Evolutionary conservation across 768 basidiomycete species (phyloP).

Genomic region (Pleurotus platypus): DNA sequence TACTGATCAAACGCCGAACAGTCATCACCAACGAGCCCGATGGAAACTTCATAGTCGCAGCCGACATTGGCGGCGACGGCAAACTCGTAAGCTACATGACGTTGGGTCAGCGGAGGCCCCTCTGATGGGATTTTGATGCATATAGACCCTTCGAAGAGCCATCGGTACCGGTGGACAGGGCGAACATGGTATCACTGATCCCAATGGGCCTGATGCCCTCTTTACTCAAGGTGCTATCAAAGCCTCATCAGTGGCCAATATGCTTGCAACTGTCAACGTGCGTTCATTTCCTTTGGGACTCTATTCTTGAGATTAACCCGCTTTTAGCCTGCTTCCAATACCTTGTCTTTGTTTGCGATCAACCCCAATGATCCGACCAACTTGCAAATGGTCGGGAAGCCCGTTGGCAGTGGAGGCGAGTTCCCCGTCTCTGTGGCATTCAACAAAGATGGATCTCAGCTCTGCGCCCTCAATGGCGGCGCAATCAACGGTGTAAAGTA

Average conservation of each 20-base stretch:
- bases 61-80: slow-evolving; percentile 38
- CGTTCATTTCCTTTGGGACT: neutral
- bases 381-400: slow-evolving; percentile 38
- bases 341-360: slow-evolving; percentile 35
- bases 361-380: slow-evolving; percentile 38
- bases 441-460: slow-evolving; percentile 26
- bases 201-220: slow-evolving; percentile 33
- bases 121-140: too few relatives aligned
- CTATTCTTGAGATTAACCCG: neutral
- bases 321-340: slow-evolving; percentile 44
- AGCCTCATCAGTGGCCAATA: slow-evolving; percentile 26
- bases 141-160: slow-evolving; percentile 27
- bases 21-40: slow-evolving; percentile 48
- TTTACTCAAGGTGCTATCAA: slow-evolving; percentile 41
- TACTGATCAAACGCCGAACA: slow-evolving; percentile 12
- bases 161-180: slow-evolving; percentile 30
- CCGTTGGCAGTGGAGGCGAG: slow-evolving; percentile 41
- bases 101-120: too few relatives aligned
- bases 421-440: slow-evolving; percentile 46
- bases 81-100: slow-evolving; percentile 25
- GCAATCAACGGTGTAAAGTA: slow-evolving; percentile 38
- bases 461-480: slow-evolving; percentile 43
- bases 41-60: slow-evolving; percentile 41
- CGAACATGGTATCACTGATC: slow-evolving; percentile 27
- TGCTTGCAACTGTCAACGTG: slow-evolving; percentile 34